phyloP scores from a whole-genome alignment of 2,329 filamentous ascomycete species.

The Penicillium sp. region DNA sequence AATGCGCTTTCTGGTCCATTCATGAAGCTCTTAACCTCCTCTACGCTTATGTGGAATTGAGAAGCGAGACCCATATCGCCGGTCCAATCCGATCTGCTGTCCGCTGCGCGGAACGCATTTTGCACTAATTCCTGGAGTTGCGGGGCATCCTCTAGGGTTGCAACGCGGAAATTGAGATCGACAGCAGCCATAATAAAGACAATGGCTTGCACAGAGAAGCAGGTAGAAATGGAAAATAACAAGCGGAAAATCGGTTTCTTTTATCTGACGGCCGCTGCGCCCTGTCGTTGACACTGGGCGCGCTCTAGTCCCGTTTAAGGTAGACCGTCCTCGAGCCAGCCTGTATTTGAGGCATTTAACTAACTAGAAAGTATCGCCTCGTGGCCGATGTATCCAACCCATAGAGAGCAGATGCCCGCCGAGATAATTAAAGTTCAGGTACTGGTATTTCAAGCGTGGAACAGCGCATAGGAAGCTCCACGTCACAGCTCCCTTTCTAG shows the following conservation, averaged over 20 bases:
- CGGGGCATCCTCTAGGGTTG: constrained; percentile 37
- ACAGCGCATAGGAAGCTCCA: no score
- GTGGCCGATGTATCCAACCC: no score
- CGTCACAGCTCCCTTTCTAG: no score
- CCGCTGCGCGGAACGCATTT: constrained; percentile 42
- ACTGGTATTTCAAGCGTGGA: no score
- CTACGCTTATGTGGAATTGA: constrained; percentile 22
- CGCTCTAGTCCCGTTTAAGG: background rate
- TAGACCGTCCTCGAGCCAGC: no score
- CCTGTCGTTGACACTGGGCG: background rate
- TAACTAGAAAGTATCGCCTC: no score
- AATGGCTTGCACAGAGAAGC: background rate
- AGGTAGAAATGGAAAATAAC: background rate
- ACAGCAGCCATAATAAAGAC: constrained; percentile 11
- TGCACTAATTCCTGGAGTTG: constrained; percentile 40
- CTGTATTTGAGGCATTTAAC: no score
- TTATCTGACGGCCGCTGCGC: background rate
- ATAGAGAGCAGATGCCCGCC: no score
- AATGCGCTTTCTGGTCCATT: constrained; percentile 25
- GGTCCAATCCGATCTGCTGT: constrained; percentile 38
- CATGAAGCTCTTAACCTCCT: constrained; percentile 28
- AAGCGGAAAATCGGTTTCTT: background rate
- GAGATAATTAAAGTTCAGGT: no score
- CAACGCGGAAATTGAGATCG: constrained; percentile 38
- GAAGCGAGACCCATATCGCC: constrained; percentile 32